A percentile compares a stretch with the other conserved stretches of the same genome.
Conservation (phyloP, 352 stramenopile species). For the Globisporangium cylindrosporum region DNA sequence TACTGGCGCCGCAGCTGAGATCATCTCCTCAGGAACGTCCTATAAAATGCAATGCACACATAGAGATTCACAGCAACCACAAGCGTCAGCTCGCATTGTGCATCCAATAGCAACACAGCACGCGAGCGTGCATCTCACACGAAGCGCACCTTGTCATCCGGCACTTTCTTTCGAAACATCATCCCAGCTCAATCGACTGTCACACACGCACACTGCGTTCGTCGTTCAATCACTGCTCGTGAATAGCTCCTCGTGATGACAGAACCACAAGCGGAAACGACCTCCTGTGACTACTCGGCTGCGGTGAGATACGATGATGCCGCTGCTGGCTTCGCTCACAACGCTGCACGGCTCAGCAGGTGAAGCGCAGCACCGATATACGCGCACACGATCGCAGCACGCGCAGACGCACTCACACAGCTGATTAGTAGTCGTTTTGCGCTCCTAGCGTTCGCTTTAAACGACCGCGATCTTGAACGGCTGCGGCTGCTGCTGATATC, state of each 20-base stretch:
- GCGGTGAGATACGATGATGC: not conserved
- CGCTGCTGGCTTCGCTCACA: not conserved
- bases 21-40: slow-evolving; percentile 45
- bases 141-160: slow-evolving; percentile 32
- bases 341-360: not conserved
- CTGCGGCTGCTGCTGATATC: not conserved
- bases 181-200: not conserved
- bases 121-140: not conserved
- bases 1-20: slow-evolving; percentile 50
- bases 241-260: not conserved
- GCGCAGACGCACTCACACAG: not conserved
- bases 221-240: not conserved
- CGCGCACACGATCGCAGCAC: not conserved
- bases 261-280: not conserved
- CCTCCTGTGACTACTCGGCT: not conserved
- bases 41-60: slow-evolving; percentile 7
- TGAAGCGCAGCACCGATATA: not conserved
- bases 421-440: not conserved
- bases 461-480: not conserved
- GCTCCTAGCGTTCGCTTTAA: not conserved
- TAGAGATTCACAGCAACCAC: not conserved
- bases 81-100: not conserved
- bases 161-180: slow-evolving; percentile 43
- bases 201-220: not conserved
- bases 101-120: not conserved